Evolutionary conservation across 2,329 filamentous ascomycete species (phyloP), one percentile per base, ranked within the genome.

Genomic region (Didymella exigua): DNA sequence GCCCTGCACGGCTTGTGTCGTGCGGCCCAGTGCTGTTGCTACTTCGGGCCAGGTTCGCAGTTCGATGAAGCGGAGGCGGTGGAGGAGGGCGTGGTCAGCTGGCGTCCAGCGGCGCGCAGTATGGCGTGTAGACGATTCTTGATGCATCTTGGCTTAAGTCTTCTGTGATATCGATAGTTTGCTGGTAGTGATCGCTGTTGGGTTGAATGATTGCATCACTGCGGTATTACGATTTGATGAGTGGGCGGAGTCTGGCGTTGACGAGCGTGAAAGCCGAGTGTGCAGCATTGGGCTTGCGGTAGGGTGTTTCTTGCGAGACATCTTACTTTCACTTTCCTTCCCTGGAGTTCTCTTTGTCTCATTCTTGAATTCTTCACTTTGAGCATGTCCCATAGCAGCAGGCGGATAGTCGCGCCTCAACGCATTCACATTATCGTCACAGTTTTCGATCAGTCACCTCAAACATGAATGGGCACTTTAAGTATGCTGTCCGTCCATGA

Each of bases 61-160:
- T 10, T 56, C 36, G n/a, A 40, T 26, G 3, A 49, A 19, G 11
- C 38, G 49, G 10, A 59, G 45, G 10, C 37, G 24, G 6, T 51
- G 31, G 6, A 61, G 52, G 8, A 21, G 24, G 10, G 13, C 13
- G 14, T 54, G 45, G 34, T 61, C 58, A 2, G 33, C 42, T n/a
- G 30, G 27, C 10, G 37, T 56, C 58, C 58, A 59, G 31, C 42
- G 41, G 10, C 52, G 58, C n/a, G 27, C 6, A 14, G 33, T 42
- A 6, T 5, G 11, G 6, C 26, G 36, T 16, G 31, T 5, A n/a
- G 7, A 2, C 18, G 38, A 3, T 27, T 27, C 31, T 13, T 31
- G 24, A 2, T 38, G 8, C 38, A 54, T 49, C n/a, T 30, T 37
- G 18, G 6, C 11, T 27, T 27, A 27, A 5, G 10, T 5, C 26